Conservation (phyloP, 495 filamentous ascomycete genomes). For the Penicillium robsamsonii region DNA sequence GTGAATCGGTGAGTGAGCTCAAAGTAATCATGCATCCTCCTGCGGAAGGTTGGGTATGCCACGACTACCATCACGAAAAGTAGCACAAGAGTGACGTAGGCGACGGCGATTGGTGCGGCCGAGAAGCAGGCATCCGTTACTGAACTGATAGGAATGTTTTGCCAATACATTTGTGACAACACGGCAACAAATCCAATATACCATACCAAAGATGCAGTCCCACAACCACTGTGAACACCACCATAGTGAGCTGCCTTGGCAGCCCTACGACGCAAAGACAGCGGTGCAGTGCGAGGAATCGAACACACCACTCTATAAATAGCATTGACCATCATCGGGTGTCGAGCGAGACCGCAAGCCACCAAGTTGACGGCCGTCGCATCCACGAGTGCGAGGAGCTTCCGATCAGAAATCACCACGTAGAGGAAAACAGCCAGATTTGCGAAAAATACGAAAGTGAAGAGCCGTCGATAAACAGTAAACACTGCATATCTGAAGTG, state of each 20-base stretch:
- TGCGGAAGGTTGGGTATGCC: conserved; percentile 51
- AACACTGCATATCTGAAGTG: conserved; percentile 29
- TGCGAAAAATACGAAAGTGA: conserved; percentile 38
- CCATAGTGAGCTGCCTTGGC: conserved; percentile 71
- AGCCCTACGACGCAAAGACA: conserved; percentile 54
- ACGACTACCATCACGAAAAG: conserved; percentile 36
- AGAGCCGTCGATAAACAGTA: conserved; percentile 44
- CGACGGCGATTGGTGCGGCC: conserved; percentile 17
- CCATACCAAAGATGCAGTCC: conserved; percentile 62
- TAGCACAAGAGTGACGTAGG: conserved; percentile 26
- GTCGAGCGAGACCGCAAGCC: conserved; percentile 54
- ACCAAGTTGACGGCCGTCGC: conserved; percentile 44
- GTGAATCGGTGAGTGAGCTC: conserved; percentile 66
- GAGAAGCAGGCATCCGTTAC: conserved; percentile 14
- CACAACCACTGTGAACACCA: conserved; percentile 66
- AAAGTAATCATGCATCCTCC: conserved; percentile 60
- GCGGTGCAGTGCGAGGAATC: conserved; percentile 53
- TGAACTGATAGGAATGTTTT: conserved; percentile 17
- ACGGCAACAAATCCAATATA: conserved; percentile 51
- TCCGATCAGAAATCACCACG: conserved; percentile 22
- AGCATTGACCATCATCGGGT: conserved; percentile 65
- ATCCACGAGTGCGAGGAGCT: conserved; percentile 28
- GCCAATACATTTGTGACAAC: conserved; percentile 37
- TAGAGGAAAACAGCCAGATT: conserved; percentile 45
- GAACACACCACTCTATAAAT: conserved; percentile 57